Base-by-base conservation (phyloP, 805 yeast genomes). In the Candida bentonensis region DNA sequence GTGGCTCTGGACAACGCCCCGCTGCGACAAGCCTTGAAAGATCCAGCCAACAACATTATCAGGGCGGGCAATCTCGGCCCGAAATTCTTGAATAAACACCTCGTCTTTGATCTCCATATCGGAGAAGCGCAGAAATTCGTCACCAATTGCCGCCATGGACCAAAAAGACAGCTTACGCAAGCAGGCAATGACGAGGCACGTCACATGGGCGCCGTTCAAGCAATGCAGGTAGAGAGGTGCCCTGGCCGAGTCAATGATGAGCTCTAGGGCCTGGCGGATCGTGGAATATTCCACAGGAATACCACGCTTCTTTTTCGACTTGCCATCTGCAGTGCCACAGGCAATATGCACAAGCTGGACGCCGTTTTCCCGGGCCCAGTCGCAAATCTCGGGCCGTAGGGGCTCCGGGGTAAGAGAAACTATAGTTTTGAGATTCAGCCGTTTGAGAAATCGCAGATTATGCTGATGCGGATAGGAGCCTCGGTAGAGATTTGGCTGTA, bases 401-500 rank as follows among this genome's bases (percentile, higher is more conserved):
- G 92, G 83, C 25, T 74, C 73, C 1, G 96, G 94, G 0, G 92
- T 81, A 43, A 92, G 58, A 3, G 94, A 79, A 3, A 89, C 67
- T 42, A 89, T 78, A 7, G 88, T 80, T 53, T 70, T 77, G 45
- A 92, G 67, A 34, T 72, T 64, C 25, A 88, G 68, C 26, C 85
- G 69, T 49, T 70, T 66, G 7, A 92, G 64, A 55, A 80, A 92
- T 5, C 79, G 69, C 48, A 74, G 69, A 56, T 86, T 88, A 45
- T 79, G 70, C 41, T 77, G 76, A 43, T 92, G 70, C 1, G 97
- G 97, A 53, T 82, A 84, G 1, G 94, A 81, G 0, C 97, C 97
- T 40, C 97, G 64, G 54, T 78, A 82, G 3, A 89, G 64, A 42
- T 72, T 67, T 1, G 82, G 76, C 53, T 81, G 84, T 2, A 88